These are phyloP conservation scores for Ophiostoma novo-ulmi DNA, from an alignment of 2,329 filamentous ascomycete species.

Conservation along the genomic window DNA sequence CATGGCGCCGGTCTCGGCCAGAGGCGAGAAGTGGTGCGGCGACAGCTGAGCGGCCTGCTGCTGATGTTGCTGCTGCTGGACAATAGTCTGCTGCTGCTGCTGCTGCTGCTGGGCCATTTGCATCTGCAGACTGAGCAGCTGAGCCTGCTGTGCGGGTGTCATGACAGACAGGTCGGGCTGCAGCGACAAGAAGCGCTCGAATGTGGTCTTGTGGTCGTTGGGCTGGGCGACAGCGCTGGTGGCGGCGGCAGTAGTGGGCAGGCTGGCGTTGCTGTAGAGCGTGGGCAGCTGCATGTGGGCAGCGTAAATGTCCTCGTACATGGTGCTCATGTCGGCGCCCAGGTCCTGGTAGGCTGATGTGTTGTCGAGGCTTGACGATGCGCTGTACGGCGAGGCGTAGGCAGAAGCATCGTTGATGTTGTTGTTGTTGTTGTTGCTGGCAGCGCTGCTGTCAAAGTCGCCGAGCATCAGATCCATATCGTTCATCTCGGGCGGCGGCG, in stretches of 20 bases:
- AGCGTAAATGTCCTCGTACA: constrained; percentile 59
- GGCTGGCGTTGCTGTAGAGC: constrained; percentile 39
- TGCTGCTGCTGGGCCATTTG: constrained; percentile 17
- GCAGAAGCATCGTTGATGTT: constrained; percentile 47
- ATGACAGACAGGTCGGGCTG: constrained; percentile 36
- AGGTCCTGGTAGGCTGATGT: constrained; percentile 58
- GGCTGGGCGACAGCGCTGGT: constrained; percentile 27
- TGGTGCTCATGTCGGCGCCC: constrained; percentile 55
- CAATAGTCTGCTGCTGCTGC: constrained; percentile 3
- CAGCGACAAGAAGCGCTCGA: constrained; percentile 35
- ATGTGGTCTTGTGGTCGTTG: not conserved
- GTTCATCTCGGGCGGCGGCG: constrained; percentile 38
- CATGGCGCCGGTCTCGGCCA: constrained; percentile 63
- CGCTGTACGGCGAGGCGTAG: constrained; percentile 43
- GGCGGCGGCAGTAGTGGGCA: constrained; percentile 38
- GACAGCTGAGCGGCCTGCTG: constrained; percentile 15
- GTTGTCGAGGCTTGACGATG: constrained; percentile 40
- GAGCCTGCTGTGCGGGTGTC: constrained; percentile 25
- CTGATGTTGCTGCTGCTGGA: constrained; percentile 16
- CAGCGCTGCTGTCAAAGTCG: not conserved
- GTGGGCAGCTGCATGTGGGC: constrained; percentile 50
- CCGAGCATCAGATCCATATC: constrained; percentile 34
- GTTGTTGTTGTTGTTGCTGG: not conserved
- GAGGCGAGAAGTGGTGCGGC: constrained; percentile 51
- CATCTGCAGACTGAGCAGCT: constrained; percentile 22